Evolutionary conservation across 2,329 filamentous ascomycete species (phyloP).

Genomic region (Aspergillus arachidicola): DNA sequence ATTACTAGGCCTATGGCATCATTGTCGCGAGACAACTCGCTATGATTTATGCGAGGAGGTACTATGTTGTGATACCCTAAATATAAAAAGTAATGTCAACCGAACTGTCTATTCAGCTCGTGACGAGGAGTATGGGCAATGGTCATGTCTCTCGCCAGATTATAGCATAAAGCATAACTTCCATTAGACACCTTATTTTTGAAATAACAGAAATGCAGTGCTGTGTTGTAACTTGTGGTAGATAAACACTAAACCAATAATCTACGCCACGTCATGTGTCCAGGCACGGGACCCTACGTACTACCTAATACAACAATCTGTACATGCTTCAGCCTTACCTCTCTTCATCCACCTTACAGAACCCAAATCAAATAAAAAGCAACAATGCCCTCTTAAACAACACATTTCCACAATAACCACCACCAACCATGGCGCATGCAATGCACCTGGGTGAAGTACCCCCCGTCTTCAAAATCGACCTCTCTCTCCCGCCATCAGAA

Average conservation of each 20-base stretch:
- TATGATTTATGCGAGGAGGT: not conserved
- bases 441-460: conserved; percentile 18
- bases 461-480: conserved; percentile 54
- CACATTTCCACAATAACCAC: not conserved
- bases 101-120: too few relatives aligned
- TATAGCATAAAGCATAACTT: not conserved
- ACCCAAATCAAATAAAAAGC: not conserved
- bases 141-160: not conserved
- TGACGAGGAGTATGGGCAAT: not conserved
- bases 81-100: not conserved
- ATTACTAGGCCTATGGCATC: not conserved
- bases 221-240: too few relatives aligned
- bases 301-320: too few relatives aligned
- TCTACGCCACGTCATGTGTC: not conserved
- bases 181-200: too few relatives aligned
- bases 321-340: not conserved
- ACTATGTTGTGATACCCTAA: not conserved
- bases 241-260: not conserved
- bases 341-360: too few relatives aligned
- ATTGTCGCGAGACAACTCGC: not conserved
- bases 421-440: not conserved
- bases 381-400: not conserved
- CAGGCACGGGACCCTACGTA: not conserved
- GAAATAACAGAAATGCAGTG: too few relatives aligned
- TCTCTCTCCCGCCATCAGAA: conserved; percentile 55